Evolutionary conservation across 2,329 filamentous ascomycete genomes (phyloP).

Genomic region (Mollisiaceae sp.): DNA sequence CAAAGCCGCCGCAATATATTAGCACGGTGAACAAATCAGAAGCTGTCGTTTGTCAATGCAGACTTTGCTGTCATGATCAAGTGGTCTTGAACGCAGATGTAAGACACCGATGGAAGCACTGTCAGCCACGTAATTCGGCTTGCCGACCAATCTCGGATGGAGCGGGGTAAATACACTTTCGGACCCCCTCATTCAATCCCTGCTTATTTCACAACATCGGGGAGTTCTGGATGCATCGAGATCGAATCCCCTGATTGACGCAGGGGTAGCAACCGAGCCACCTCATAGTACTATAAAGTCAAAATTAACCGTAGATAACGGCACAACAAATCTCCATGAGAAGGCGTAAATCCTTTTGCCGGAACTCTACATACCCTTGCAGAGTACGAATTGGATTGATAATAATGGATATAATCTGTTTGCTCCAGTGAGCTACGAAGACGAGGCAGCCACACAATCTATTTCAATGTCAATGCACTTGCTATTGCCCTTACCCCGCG

Average conservation of each 20-base stretch:
- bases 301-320: neutral
- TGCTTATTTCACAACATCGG: neutral
- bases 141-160: conserved; percentile 13
- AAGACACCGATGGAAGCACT: neutral
- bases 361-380: neutral
- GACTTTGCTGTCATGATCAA: neutral
- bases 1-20: neutral
- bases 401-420: neutral
- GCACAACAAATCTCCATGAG: neutral
- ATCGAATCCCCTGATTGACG: neutral
- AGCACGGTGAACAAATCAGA: neutral
- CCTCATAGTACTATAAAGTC: neutral
- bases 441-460: neutral
- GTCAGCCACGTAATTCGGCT: neutral
- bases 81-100: neutral
- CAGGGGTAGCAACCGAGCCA: neutral
- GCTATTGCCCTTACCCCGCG: neutral
- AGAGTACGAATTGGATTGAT: neutral
- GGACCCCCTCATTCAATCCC: conserved; percentile 7
- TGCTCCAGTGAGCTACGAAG: neutral
- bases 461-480: neutral
- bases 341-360: neutral
- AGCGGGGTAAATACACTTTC: conserved; percentile 10
- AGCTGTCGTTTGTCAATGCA: neutral
- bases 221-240: neutral